Base-by-base conservation (phyloP, 202 grass and related monocot genomes). In the Carex arenaria region DNA sequence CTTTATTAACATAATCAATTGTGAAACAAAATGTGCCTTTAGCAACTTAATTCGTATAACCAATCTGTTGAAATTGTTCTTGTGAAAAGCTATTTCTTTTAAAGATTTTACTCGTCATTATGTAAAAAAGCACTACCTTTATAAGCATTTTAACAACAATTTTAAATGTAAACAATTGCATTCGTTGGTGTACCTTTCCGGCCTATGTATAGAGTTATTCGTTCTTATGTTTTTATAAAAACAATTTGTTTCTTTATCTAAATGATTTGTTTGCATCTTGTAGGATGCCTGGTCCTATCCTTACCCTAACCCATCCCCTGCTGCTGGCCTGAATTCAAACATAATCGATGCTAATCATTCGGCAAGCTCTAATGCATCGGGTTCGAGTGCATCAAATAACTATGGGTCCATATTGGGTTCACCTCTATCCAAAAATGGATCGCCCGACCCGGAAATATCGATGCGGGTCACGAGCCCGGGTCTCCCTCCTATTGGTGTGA, bases 401-500 rank as follows among this genome's bases (percentile, higher is more conserved):
- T 98, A 85, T 85, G 91, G 86, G 30, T 89, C 91, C 61, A 87
- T 95, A 66, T 86, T 95, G 80, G 93, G 93, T 7, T 82, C 96
- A 42, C 94, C 93, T 7, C 88, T 99, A 59, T 90, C 90, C 32
- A 85, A 91, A 84, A 95, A 86, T 83, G 86, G 80, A 86, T 94
- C 91, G 11, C 93, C 93, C 71, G 88, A 96, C 86, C 89, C 85
- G 28, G 89, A 99, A 84, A 82, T 90, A 57, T 45, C 89, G 45
- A 90, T 84, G 87, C 93, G 91, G 84, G 88, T 85, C 54, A 85
- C 96, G 49, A 93, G 93, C 74, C 91, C 93, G 1, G 80, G 78
- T 69, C 79, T 95, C 22, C 93, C 96, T 75, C 96, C 91, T 72
- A 91, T 95, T 34, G 96, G 96, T 87, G 87, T 90, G 72, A 99